A percentile compares a stretch with the other conserved stretches of the same genome.
phyloP scores from a whole-genome alignment of 495 filamentous ascomycete genomes.

The Daldinia grandis region DNA sequence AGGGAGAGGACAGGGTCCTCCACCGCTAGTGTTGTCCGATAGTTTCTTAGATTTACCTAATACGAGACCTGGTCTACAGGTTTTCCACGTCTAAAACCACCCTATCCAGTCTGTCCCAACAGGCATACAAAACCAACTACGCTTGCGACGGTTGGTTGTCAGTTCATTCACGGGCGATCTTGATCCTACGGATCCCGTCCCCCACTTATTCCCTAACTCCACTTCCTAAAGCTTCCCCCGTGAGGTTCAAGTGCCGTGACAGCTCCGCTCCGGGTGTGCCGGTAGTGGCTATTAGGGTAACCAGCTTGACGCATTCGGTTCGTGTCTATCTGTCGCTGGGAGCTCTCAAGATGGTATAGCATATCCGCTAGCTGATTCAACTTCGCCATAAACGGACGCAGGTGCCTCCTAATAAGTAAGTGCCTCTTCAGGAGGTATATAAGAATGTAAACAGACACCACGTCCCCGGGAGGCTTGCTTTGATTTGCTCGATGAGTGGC shows the following conservation, averaged over 20 bases:
- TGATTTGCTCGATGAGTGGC: not conserved
- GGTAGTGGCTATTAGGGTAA: not conserved
- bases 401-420: not conserved
- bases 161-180: constrained; percentile 19
- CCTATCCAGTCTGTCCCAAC: constrained; percentile 1
- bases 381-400: not conserved
- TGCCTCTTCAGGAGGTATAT: not conserved
- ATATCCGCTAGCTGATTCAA: not conserved
- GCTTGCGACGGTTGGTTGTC: constrained; percentile 14
- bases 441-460: not conserved
- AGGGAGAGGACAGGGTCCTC: constrained; percentile 11
- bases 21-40: constrained; percentile 18
- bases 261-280: constrained; percentile 6
- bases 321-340: not conserved
- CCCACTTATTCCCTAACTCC: constrained; percentile 16
- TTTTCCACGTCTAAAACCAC: constrained; percentile 7
- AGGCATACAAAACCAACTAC: constrained; percentile 9
- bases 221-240: constrained; percentile 7
- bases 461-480: not conserved
- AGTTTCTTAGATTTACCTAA: not conserved
- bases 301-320: not conserved
- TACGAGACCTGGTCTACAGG: constrained; percentile 8
- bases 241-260: constrained; percentile 18
- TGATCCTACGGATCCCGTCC: constrained; percentile 25
- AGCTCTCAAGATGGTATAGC: not conserved